Conservation (phyloP, 495 filamentous ascomycete genomes). For the Usnea hakonensis region DNA sequence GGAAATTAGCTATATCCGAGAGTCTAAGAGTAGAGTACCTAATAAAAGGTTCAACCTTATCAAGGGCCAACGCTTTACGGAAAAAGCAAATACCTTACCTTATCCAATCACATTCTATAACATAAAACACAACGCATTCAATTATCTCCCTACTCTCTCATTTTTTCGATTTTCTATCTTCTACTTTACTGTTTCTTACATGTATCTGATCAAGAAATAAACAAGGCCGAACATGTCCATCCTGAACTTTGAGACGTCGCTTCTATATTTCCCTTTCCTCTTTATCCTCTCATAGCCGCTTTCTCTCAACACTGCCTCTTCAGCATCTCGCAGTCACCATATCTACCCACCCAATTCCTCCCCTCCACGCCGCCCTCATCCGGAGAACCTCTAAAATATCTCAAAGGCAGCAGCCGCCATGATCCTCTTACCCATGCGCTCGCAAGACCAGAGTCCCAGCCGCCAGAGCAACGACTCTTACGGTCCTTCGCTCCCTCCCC, state of each 20-base stretch:
- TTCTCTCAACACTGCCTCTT: conserved; percentile 4
- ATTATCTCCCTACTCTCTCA: neutral
- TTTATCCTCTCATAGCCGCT: conserved; percentile 1
- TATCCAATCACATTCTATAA: too few species aligned
- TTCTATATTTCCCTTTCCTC: neutral
- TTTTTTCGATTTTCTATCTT: neutral
- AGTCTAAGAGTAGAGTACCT: too few species aligned
- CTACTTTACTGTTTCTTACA: neutral
- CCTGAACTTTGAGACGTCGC: neutral
- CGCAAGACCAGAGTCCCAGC: conserved; percentile 19
- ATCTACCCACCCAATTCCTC: neutral
- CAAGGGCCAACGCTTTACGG: too few species aligned
- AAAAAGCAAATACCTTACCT: too few species aligned
- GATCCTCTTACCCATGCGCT: conserved; percentile 25
- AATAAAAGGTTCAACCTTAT: too few species aligned
- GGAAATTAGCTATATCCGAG: too few species aligned
- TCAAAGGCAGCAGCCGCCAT: conserved; percentile 18
- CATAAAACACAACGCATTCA: neutral
- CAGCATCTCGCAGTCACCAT: neutral
- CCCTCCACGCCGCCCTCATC: neutral
- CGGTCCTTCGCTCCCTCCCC: neutral
- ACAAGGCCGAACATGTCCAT: too few species aligned
- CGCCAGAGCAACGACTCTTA: conserved; percentile 13
- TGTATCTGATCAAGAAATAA: neutral
- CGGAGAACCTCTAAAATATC: neutral